Conservation (phyloP, 495 filamentous ascomycete genomes). For the Hypoxylon trugodes region DNA sequence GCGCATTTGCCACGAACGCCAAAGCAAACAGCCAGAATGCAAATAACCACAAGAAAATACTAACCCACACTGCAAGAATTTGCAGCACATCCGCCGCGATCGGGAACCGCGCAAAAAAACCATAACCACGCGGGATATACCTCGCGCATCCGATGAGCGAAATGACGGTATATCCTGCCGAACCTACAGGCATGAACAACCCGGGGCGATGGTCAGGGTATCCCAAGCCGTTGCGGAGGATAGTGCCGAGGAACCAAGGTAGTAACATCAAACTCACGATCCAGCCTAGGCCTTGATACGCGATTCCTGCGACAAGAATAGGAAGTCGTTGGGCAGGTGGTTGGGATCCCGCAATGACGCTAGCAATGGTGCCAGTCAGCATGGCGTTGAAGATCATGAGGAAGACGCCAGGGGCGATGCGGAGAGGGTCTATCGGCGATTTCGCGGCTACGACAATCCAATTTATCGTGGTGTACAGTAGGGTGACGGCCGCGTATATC, state of each 20-base stretch:
- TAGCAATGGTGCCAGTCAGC: constrained; percentile 48
- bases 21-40: constrained; percentile 67
- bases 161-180: constrained; percentile 60
- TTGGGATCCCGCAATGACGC: constrained; percentile 43
- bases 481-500: constrained; percentile 42
- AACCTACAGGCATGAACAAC: constrained; percentile 68
- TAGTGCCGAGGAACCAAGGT: constrained; percentile 42
- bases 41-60: constrained; percentile 65
- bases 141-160: constrained; percentile 10
- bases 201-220: constrained; percentile 42
- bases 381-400: constrained; percentile 30
- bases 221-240: constrained; percentile 46
- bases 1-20: constrained; percentile 50
- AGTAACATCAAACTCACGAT: constrained; percentile 50
- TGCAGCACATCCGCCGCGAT: constrained; percentile 44
- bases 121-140: neutral
- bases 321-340: constrained; percentile 35
- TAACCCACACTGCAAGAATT: constrained; percentile 56
- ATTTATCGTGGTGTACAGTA: constrained; percentile 38
- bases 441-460: constrained; percentile 50
- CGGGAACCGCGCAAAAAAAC: constrained; percentile 9
- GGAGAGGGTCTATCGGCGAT: constrained; percentile 11
- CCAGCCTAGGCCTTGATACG: constrained; percentile 50
- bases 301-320: constrained; percentile 49
- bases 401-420: constrained; percentile 13